phyloP scores from a whole-genome alignment of 495 filamentous ascomycete genomes.

The Penicillium nucicola region DNA sequence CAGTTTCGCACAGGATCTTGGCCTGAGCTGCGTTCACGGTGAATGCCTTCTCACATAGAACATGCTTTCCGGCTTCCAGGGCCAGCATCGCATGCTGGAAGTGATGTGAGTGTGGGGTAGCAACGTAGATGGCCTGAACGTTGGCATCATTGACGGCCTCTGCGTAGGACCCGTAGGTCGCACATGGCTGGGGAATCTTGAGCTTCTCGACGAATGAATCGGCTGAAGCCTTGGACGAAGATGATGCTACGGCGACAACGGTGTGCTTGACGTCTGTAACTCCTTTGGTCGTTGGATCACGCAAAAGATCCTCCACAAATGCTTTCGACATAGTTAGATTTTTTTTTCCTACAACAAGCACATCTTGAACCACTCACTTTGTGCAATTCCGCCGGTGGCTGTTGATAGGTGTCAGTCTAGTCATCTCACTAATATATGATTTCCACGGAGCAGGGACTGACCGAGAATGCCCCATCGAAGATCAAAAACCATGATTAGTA shows the following conservation, averaged over 20 bases:
- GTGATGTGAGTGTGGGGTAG: constrained; percentile 94
- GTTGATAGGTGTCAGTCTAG: too few species aligned
- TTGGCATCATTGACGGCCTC: constrained; percentile 52
- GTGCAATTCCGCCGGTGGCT: neutral
- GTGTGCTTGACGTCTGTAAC: constrained; percentile 1
- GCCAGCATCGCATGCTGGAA: constrained; percentile 86
- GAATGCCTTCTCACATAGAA: constrained; percentile 91
- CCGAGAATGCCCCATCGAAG: too few species aligned
- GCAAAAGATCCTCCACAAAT: neutral
- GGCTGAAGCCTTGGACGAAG: neutral
- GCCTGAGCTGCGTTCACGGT: constrained; percentile 85
- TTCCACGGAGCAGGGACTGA: too few species aligned
- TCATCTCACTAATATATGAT: too few species aligned
- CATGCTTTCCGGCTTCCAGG: constrained; percentile 79
- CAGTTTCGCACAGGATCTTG: constrained; percentile 68
- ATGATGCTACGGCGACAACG: constrained; percentile 1
- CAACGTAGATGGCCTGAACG: constrained; percentile 87
- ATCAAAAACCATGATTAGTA: too few species aligned
- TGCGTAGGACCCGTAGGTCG: constrained; percentile 1
- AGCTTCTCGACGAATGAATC: neutral
- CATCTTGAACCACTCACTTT: neutral
- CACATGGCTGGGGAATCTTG: neutral
- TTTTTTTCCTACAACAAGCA: too few species aligned
- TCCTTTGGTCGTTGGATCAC: neutral
- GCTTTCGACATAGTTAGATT: neutral